Base-by-base conservation (phyloP, 257 asterid genomes). In the Primulina huaijiensis region DNA sequence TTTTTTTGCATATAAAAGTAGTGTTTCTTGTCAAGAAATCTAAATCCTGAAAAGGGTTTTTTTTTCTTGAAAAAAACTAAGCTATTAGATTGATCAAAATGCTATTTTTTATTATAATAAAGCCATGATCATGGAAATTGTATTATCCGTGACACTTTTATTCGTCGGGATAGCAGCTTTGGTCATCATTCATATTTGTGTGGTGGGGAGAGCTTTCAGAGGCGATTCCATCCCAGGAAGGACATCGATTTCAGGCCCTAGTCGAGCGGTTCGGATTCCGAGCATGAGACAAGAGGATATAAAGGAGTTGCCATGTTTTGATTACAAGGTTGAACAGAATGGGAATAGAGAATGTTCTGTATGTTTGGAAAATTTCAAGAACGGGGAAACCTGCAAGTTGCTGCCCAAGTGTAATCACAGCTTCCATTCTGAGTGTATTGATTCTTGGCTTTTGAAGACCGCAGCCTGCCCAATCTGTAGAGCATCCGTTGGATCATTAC, bases 401-500 rank as follows among this genome's bases (percentile, higher is more conserved):
- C 65, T 89, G 82, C 89, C 90, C 0, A 75, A 69, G 7, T 89
- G 96, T 4, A 71, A 61, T 1, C 94, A 89, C 29, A 50, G 78
- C 43, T 89, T 87, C 58, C 96, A 89, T 79, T 85, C 71, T 46
- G 82, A 75, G 6, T 89, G 96, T 59, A 81, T 89, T 40, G 96
- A 87, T 79, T 78, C 81, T 4, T 89, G 96, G 96, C 80, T 89
- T 34, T 6, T 72, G 73, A 76, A 82, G 60, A 77, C 87, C 37
- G 94, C 72, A 37, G 84, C 80, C 58, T 89, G 96, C 56, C 96
- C 96, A 27, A 69, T 87, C 2, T 89, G 96, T 31, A 84, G 96
- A 74, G 67, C 87, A 40, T 71, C 60, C 69, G 84, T 79, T 11
- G 72, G 60, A 8, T 65, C 76, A 14, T 25, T 64, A 4, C 43